phyloP scores from a whole-genome alignment of 2,329 filamentous ascomycete genomes.

The Trichothecium roseum region DNA sequence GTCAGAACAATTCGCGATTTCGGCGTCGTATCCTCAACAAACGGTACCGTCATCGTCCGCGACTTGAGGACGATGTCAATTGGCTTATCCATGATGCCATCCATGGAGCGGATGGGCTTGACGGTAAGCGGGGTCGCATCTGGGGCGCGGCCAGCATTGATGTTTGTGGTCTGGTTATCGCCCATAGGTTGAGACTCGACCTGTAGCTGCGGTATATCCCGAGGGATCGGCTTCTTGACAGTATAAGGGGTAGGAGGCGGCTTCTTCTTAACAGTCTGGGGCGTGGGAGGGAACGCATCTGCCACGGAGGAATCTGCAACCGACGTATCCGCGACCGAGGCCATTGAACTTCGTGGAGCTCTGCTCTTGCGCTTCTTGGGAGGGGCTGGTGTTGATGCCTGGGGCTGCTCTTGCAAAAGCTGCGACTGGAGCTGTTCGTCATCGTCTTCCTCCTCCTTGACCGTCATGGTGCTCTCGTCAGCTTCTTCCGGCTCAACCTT shows the following conservation, averaged over 20 bases:
- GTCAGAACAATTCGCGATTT: constrained; percentile 88
- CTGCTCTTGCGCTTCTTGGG: constrained; percentile 9
- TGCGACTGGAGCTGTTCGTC: constrained; percentile 35
- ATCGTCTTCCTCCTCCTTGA: constrained; percentile 3
- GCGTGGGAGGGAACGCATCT: constrained; percentile 22
- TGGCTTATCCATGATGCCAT: constrained; percentile 72
- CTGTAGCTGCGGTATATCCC: constrained; percentile 19
- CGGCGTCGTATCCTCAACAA: constrained; percentile 65
- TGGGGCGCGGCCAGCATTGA: constrained; percentile 34
- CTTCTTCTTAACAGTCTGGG: constrained; percentile 45
- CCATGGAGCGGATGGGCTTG: constrained; percentile 65
- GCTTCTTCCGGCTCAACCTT: constrained; percentile 12
- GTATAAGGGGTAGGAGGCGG: constrained; percentile 12
- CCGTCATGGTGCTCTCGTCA: constrained; percentile 31
- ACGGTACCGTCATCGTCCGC: constrained; percentile 55
- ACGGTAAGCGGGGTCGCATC: constrained; percentile 30
- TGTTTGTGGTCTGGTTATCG: constrained; percentile 59
- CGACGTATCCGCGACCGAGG: constrained; percentile 27
- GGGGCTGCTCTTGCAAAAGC: too few relatives aligned
- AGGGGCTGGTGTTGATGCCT: constrained; percentile 6
- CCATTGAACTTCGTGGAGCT: constrained; percentile 28
- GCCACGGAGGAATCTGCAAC: constrained; percentile 23
- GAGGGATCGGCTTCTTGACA: too few relatives aligned
- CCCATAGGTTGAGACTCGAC: constrained; percentile 48
- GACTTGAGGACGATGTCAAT: constrained; percentile 93